A percentile compares a stretch with the other conserved stretches of the same genome.
phyloP scores from a whole-genome alignment of 345 rosid genomes.

The Lagerstroemia speciosa region DNA sequence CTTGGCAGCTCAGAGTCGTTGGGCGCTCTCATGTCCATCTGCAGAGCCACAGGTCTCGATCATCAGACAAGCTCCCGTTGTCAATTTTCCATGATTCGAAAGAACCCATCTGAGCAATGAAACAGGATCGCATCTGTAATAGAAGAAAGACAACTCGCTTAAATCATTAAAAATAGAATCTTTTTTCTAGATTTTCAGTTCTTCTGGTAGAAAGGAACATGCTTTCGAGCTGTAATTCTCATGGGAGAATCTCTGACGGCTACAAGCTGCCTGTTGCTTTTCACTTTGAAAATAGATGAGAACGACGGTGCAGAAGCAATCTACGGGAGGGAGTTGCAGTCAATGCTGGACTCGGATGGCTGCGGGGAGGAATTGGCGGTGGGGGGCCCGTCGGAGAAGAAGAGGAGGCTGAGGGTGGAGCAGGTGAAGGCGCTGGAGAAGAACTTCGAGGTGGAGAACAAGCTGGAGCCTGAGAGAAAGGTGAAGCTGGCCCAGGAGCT shows the following conservation, averaged over 20 bases:
- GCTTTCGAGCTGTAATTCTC: no score
- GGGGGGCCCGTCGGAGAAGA: slow-evolving; percentile 63
- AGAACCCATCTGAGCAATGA: no score
- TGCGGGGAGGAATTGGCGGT: slow-evolving; percentile 47
- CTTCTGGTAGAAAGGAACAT: no score
- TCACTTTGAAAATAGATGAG: slow-evolving; percentile 32
- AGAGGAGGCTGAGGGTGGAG: slow-evolving; percentile 40
- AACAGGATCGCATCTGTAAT: no score
- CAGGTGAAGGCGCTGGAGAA: no score
- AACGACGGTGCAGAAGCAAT: slow-evolving; percentile 40
- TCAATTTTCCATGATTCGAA: neutral
- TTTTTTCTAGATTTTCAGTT: no score
- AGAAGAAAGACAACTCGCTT: slow-evolving; percentile 7
- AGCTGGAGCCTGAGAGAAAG: no score
- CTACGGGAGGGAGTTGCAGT: slow-evolving; percentile 56
- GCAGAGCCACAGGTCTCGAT: slow-evolving; percentile 54
- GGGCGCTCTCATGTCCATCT: slow-evolving; percentile 74
- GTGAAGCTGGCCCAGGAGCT: no score
- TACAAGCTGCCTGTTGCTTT: neutral
- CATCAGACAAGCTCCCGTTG: neutral
- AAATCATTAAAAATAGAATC: no score
- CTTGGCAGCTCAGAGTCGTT: slow-evolving; percentile 76
- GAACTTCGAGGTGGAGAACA: no score
- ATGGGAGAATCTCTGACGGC: neutral
- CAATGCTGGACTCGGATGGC: slow-evolving; percentile 73